Evolutionary conservation across 176 grass and related monocot species (phyloP).

Genomic region (Melocanna baccifera): DNA sequence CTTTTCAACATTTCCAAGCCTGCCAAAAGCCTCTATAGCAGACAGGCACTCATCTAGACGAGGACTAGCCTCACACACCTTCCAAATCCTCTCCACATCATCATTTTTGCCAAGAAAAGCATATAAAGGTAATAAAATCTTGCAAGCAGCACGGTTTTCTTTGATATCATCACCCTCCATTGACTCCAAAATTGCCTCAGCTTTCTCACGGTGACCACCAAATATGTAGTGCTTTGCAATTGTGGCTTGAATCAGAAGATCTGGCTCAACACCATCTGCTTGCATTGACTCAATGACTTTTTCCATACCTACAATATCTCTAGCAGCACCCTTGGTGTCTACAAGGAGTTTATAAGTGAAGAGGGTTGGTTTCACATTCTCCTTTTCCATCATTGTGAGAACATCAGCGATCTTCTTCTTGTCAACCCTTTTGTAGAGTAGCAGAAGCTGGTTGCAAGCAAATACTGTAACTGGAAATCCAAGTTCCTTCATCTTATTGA

Average conservation of each 20-base stretch:
- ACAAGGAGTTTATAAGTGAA: conserved; percentile 76
- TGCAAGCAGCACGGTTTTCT: conserved; percentile 51
- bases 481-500: conserved; percentile 71
- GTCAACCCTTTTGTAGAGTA: conserved; percentile 71
- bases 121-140: conserved; percentile 52
- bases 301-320: conserved; percentile 66
- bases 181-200: conserved; percentile 43
- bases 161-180: conserved; percentile 65
- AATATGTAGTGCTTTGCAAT: conserved; percentile 63
- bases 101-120: conserved; percentile 51
- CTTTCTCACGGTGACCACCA: conserved; percentile 59
- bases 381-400: conserved; percentile 67
- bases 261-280: conserved; percentile 47
- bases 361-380: conserved; percentile 60
- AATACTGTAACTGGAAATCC: conserved; percentile 46
- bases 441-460: conserved; percentile 66
- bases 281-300: conserved; percentile 57
- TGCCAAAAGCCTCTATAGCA: conserved; percentile 66
- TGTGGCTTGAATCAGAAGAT: conserved; percentile 42
- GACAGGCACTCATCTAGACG: conserved; percentile 31
- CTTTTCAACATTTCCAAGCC: conserved; percentile 48
- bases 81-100: conserved; percentile 64
- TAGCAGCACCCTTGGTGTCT: conserved; percentile 41
- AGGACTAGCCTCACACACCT: conserved; percentile 48
- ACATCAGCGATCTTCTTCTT: conserved; percentile 75